These are phyloP conservation scores for Pleurotus eryngii DNA, from an alignment of 768 basidiomycete genomes.

Conservation along the genomic window DNA sequence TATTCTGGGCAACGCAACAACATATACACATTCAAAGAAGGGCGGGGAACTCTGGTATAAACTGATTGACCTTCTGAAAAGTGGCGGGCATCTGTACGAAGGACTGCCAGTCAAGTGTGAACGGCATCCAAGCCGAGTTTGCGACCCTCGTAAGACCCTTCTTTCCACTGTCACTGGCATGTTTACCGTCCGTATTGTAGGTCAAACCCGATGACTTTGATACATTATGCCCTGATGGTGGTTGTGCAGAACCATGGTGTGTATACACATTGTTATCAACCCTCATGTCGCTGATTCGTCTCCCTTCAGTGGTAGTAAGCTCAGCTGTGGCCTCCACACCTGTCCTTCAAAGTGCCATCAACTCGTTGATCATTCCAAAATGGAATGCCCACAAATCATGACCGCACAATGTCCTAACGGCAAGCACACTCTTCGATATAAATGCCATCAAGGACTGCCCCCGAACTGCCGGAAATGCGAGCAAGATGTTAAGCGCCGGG, in stretches of 20 bases:
- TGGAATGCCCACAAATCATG: conserved; percentile 40
- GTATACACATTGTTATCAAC: conserved; percentile 9
- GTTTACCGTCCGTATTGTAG: not conserved
- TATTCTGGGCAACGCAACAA: conserved; percentile 61
- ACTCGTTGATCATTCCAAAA: conserved; percentile 49
- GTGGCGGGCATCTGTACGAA: conserved; percentile 45
- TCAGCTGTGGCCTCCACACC: conserved; percentile 49
- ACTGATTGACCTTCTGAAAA: conserved; percentile 42
- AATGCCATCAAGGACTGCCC: conserved; percentile 38
- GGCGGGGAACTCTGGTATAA: conserved; percentile 49
- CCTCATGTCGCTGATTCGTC: not conserved
- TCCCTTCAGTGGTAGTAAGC: conserved; percentile 38
- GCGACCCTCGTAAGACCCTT: conserved; percentile 27
- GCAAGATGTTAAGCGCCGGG: conserved; percentile 28
- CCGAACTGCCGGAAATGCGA: conserved; percentile 44
- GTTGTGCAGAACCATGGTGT: conserved; percentile 60
- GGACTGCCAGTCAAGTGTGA: conserved; percentile 62
- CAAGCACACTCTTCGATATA: conserved; percentile 37
- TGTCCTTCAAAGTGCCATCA: conserved; percentile 66
- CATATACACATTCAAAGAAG: conserved; percentile 50
- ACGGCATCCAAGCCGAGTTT: conserved; percentile 41
- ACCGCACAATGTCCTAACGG: conserved; percentile 37
- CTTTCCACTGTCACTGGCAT: not conserved
- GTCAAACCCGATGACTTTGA: conserved; percentile 43
- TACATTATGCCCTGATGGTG: conserved; percentile 53